Evolutionary conservation across 2,329 filamentous ascomycete species (phyloP).

Genomic region (Neonectria magnoliae): DNA sequence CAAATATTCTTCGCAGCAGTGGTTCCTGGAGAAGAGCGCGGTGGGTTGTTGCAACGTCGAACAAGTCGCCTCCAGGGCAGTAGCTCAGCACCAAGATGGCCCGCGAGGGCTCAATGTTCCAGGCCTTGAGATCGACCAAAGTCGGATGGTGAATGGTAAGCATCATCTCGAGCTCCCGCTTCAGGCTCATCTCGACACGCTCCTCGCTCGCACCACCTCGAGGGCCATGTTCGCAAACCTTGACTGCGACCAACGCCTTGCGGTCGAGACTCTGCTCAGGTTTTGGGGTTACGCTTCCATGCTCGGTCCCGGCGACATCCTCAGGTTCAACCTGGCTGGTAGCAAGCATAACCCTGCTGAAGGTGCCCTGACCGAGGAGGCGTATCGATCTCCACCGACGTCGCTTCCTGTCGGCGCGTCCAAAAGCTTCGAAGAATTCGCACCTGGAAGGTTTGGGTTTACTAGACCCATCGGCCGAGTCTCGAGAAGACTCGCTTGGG

Average conservation of each 20-base stretch:
- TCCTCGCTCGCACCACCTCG: constrained; percentile 93
- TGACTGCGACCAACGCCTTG: constrained; percentile 91
- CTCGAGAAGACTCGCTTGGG: constrained; percentile 75
- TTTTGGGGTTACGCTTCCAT: constrained; percentile 44
- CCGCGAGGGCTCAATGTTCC: constrained; percentile 83
- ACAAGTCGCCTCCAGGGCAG: constrained; percentile 93
- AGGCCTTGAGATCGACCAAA: constrained; percentile 89
- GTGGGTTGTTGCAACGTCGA: constrained; percentile 85
- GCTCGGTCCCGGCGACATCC: constrained; percentile 51
- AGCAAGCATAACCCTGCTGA: constrained; percentile 92
- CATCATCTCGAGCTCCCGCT: constrained; percentile 95
- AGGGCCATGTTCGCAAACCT: constrained; percentile 94
- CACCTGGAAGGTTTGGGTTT: constrained; percentile 53
- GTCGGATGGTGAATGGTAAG: constrained; percentile 88
- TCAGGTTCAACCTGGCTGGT: constrained; percentile 75
- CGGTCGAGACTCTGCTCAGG: constrained; percentile 58
- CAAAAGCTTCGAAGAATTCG: constrained; percentile 77
- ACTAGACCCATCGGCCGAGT: constrained; percentile 54
- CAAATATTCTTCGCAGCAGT: constrained; percentile 85
- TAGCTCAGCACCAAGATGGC: constrained; percentile 90
- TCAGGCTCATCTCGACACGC: constrained; percentile 90
- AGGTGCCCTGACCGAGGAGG: constrained; percentile 89
- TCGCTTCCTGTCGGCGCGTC: constrained; percentile 73
- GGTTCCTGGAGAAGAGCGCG: constrained; percentile 72
- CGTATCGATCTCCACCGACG: constrained; percentile 83